Base-by-base conservation (phyloP, 495 filamentous ascomycete species). In the Sporormia fimetaria region DNA sequence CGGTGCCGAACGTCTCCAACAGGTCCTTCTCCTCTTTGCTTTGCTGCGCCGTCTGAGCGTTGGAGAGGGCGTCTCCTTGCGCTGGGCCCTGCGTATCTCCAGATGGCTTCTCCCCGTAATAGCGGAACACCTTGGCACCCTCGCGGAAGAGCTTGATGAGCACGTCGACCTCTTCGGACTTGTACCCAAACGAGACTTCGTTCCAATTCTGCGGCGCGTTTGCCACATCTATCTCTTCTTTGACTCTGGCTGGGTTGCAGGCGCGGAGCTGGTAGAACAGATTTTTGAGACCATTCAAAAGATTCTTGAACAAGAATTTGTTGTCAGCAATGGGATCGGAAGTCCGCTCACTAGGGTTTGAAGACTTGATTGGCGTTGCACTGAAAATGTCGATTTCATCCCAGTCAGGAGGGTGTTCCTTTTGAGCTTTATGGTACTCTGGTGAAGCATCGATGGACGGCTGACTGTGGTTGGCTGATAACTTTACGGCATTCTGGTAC, bases 351-450 rank as follows among this genome's bases (percentile, higher is more conserved):
- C 90, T 76, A 7, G 90, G 87, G 53, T 84, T 94, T 2, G 86
- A 84, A 0, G 83, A 87, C 63, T 92, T 94, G 62, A 99, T 96
- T 0, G 92, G 92, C 51, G 85, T 90, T 6, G 92, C 92, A 28
- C 72, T 80, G 59, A 95, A 96, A 40, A 99, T 96, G 60, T 99
- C 92, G 34, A 88, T 88, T 58, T 95, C 87, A 56, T 99, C 92
- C 82, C 88, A 96, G 37, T 93, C 83, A 5, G 87, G 88, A 2
- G 76, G 75, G 14, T 75, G 64, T 10, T 85, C 78, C 52, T 78
- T 77, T 42, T 92, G 86, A 0, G 83, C 82, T 21, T 93, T 71
- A 55, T 82, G 88, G 27, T 81, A 81, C 46, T 95, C 90, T 0
- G 77, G 69, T 11, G 67, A 61, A 1, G 72, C 71, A 30, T 94